Evolutionary conservation across 2,329 filamentous ascomycete genomes (phyloP).

Genomic region (Alternaria rosae): DNA sequence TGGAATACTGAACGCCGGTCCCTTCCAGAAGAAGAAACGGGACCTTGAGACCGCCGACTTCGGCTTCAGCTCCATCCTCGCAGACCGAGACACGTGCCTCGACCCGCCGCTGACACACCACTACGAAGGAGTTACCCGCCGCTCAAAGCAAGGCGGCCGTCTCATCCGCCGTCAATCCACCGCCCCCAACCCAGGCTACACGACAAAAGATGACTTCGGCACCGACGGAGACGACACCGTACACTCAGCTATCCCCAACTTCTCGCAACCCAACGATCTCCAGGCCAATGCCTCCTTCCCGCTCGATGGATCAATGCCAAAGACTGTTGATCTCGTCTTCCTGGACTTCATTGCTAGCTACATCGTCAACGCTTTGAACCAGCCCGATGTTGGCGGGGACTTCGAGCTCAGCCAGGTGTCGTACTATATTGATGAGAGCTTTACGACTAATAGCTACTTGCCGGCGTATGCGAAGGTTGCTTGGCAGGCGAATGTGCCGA

Average conservation of each 20-base stretch:
- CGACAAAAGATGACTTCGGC: conserved; percentile 65
- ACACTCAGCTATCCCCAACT: conserved; percentile 58
- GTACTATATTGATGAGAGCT: conserved; percentile 51
- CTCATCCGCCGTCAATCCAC: conserved; percentile 60
- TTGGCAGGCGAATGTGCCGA: conserved; percentile 51
- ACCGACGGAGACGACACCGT: conserved; percentile 64
- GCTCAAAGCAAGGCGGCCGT: conserved; percentile 47
- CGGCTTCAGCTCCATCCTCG: conserved; percentile 47
- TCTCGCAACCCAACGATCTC: conserved; percentile 59
- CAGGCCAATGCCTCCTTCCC: conserved; percentile 60
- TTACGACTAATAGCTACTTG: conserved; percentile 54
- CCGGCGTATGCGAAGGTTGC: conserved; percentile 51
- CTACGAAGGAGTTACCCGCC: conserved; percentile 30
- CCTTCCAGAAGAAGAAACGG: conserved; percentile 47
- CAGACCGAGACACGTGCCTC: conserved; percentile 56
- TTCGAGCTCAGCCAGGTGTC: conserved; percentile 41
- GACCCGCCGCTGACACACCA: conserved; percentile 54
- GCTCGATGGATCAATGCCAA: conserved; percentile 50
- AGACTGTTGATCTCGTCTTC: conserved; percentile 62
- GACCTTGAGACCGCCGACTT: conserved; percentile 44
- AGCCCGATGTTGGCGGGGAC: conserved; percentile 40
- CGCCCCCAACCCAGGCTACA: conserved; percentile 59
- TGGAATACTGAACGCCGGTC: conserved; percentile 55
- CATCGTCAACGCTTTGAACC: conserved; percentile 46
- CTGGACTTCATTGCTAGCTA: conserved; percentile 57